Percentiles rank a stretch among this genome's conserved stretches.
These are phyloP conservation scores for Neonectria hederae DNA, from an alignment of 2,329 filamentous ascomycete genomes.

Conservation along the genomic window DNA sequence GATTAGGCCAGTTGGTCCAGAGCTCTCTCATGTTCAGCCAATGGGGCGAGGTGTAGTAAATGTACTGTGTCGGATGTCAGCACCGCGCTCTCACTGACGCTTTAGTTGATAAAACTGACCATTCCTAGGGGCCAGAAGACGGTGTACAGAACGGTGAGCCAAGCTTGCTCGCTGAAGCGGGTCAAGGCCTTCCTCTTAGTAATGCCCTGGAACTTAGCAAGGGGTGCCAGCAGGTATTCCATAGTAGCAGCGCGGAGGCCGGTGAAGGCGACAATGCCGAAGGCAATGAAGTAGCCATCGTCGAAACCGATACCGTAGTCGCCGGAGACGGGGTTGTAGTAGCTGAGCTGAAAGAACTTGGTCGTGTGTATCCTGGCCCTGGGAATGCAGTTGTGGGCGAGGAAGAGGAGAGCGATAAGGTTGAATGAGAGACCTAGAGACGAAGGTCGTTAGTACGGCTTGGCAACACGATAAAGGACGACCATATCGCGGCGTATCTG, in stretches of 20 bases:
- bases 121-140: slow-evolving; percentile 86
- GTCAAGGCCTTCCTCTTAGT: slow-evolving; percentile 78
- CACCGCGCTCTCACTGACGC: not conserved
- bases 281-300: slow-evolving; percentile 81
- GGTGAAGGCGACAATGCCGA: slow-evolving; percentile 86
- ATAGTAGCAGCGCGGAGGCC: slow-evolving; percentile 84
- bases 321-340: slow-evolving; percentile 75
- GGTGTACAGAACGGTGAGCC: slow-evolving; percentile 85
- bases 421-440: slow-evolving; percentile 79
- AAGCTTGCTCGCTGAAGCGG: slow-evolving; percentile 93
- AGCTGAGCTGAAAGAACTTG: slow-evolving; percentile 89
- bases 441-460: slow-evolving; percentile 38
- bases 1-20: slow-evolving; percentile 86
- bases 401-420: slow-evolving; percentile 81
- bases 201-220: slow-evolving; percentile 78
- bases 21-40: slow-evolving; percentile 80
- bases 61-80: slow-evolving; percentile 66
- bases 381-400: slow-evolving; percentile 85
- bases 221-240: slow-evolving; percentile 85
- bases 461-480: not conserved
- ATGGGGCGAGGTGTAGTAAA: slow-evolving; percentile 81
- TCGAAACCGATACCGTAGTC: slow-evolving; percentile 81
- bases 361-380: slow-evolving; percentile 80
- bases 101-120: slow-evolving; percentile 60
- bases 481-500: not conserved